Conservation (phyloP, 345 rosid genomes). For the Eucalyptus cladocalyx region DNA sequence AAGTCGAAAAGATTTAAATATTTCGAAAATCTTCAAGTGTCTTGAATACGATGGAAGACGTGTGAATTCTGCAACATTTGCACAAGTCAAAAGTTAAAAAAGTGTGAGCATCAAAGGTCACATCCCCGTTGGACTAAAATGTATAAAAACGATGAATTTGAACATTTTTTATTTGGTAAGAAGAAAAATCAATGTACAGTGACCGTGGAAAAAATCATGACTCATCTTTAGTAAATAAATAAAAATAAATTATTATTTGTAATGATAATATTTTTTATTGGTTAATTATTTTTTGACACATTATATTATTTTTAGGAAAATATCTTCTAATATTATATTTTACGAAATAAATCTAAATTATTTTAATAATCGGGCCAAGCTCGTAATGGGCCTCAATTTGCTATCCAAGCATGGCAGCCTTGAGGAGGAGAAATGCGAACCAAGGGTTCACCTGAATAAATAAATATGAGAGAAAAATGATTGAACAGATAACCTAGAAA, state of each 20-base stretch:
- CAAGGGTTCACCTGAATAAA: not conserved
- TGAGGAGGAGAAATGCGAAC: not conserved
- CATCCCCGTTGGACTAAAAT: not conserved
- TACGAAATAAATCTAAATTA: not conserved
- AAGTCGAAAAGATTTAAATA: fast-evolving
- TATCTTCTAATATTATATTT: not conserved
- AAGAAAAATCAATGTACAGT: not conserved
- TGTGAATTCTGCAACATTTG: not conserved
- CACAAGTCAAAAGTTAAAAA: not conserved
- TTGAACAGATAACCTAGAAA: not conserved
- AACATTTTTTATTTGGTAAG: not conserved
- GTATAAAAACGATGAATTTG: not conserved
- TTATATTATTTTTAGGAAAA: not conserved
- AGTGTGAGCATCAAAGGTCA: not conserved
- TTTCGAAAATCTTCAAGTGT: fast-evolving
- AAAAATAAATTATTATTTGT: too few relatives aligned
- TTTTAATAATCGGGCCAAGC: not conserved
- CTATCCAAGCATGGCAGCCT: not conserved
- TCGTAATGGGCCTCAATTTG: not conserved
- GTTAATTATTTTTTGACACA: not conserved
- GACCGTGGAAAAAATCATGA: fast-evolving
- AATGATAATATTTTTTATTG: too few relatives aligned
- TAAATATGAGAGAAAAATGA: not conserved
- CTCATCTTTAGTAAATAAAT: not conserved
- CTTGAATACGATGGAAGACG: not conserved